Evolutionary conservation across 2,329 filamentous ascomycete species (phyloP), one percentile per base, ranked within the genome.

Genomic region (Aspergillus jensenii): DNA sequence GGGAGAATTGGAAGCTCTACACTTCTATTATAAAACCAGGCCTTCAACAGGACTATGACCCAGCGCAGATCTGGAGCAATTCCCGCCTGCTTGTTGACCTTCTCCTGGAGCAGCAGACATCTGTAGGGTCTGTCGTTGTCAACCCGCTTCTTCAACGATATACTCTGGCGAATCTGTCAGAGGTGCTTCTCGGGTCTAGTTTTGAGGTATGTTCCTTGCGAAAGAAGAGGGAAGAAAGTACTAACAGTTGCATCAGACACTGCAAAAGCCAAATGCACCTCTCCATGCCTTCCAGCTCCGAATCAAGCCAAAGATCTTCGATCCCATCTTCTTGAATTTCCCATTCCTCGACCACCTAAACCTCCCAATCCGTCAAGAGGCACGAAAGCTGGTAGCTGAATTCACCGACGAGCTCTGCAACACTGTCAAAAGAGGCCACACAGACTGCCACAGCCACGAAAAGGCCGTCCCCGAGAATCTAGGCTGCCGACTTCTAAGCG

Each of bases 291-390:
- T 63, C 3, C 62, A 63, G 33, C 7, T 57, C 6, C 37, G 45
- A n/a, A 47, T 64, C 31, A 74, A 73, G 56, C 61, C 59, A n/a
- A 62, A 73, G 27, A 71, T 74, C 15, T 74, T 74, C 60, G 66
- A 68, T 48, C 71, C 72, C 8, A 51, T 74, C 19, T 72, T 73
- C 51, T 50, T 75, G 59, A 74, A 72, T 51, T 74, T 75, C 52
- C 72, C 72, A 3, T 58, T 68, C 9, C 62, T 75, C 5, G 71
- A 74, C 54, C 31, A 25, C 35, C 37, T 59, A 5, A 17, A 33
- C 3, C 59, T 74, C n/a, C 66, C 68, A 6, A 70, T 66, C 46
- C 64, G 72, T 2, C 44, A 59, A 19, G 58, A 55, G 17, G 71
- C 71, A 1, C 63, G 70, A 9, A 39, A 57, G 17, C 56, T 71